These are phyloP conservation scores for Seiridium unicorne DNA, from an alignment of 2,329 filamentous ascomycete genomes.

Conservation along the genomic window DNA sequence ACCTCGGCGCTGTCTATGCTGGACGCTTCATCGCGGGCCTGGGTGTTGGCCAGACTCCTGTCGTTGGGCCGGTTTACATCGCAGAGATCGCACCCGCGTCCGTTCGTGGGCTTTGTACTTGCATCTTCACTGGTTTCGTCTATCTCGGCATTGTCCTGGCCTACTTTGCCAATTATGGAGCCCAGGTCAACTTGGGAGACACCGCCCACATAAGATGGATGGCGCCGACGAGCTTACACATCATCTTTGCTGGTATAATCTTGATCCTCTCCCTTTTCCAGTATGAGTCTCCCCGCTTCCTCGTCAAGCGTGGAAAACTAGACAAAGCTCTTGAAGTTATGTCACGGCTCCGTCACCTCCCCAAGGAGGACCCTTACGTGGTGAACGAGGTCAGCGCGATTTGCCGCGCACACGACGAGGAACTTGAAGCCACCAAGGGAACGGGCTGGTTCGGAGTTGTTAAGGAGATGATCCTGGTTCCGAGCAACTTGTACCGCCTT, in stretches of 20 bases:
- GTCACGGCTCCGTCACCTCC: conserved; percentile 56
- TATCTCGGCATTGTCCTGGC: conserved; percentile 77
- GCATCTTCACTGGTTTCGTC: conserved; percentile 68
- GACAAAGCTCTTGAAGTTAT: conserved; percentile 59
- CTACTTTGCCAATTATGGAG: conserved; percentile 73
- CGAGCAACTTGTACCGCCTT: conserved; percentile 70
- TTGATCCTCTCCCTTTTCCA: conserved; percentile 68
- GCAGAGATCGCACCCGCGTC: conserved; percentile 70
- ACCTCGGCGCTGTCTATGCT: conserved; percentile 57
- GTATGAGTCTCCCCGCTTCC: conserved; percentile 68
- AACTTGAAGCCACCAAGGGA: conserved; percentile 69
- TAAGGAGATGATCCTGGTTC: conserved; percentile 66
- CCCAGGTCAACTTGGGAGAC: conserved; percentile 46
- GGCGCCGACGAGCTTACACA: conserved; percentile 71
- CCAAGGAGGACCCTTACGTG: conserved; percentile 60
- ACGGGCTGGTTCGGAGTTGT: conserved; percentile 62
- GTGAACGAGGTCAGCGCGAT: conserved; percentile 62
- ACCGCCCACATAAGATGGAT: conserved; percentile 48
- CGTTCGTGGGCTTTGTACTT: conserved; percentile 71
- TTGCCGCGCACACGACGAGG: conserved; percentile 63
- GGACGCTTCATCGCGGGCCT: conserved; percentile 63
- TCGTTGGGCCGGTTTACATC: conserved; percentile 60
- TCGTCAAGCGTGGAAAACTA: conserved; percentile 62
- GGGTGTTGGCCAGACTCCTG: conserved; percentile 40
- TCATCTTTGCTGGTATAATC: conserved; percentile 75